Evolutionary conservation across 2,329 filamentous ascomycete genomes (phyloP), one percentile per base, ranked within the genome.

Genomic region (Alternaria postmessia): DNA sequence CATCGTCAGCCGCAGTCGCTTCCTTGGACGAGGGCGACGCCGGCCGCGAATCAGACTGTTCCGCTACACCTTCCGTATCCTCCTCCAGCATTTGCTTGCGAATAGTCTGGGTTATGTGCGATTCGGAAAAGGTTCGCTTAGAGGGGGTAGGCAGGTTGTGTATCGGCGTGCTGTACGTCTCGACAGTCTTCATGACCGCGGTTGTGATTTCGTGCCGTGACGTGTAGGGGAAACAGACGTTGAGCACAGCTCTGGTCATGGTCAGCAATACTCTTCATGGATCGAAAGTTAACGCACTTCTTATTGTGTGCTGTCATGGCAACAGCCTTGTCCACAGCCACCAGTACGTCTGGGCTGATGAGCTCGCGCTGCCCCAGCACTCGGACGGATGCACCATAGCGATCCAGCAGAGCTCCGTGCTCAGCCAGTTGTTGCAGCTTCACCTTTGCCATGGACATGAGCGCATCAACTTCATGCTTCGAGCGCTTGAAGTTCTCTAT

Each of bases 401-500:
- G 89, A 72, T 98, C 93, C 38, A 99, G 85, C 26, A 99, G 84
- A 73, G 97, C 94, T 30, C 95, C 95, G 72, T 99, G 95, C 74
- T 97, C 92, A 26, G 92, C 89, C 70, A 99, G 84, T 78, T 99
- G 95, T 61, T 91, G 88, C 26, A 99, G 85, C 81, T 98, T 98
- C 72, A 95, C 88, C 82, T 97, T 97, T 62, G 94, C 94, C 85
- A 99, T 93, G 75, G 96, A 91, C 95, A 99, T 99, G 64, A 99
- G 83, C 30, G 93, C 94, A 75, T 97, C 93, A 8, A 99, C 95
- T 79, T 99, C 95, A 79, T 96, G 95, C 79, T 95, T 94, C 22
- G 93, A 94, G 6, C 95, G 89, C 78, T 98, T 97, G 83, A 97
- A 99, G 82, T 99, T 99, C 81, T 99, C 95, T 74, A 99, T 97